phyloP scores from a whole-genome alignment of 768 basidiomycete species.

The Kwoniella newhampshirensis region DNA sequence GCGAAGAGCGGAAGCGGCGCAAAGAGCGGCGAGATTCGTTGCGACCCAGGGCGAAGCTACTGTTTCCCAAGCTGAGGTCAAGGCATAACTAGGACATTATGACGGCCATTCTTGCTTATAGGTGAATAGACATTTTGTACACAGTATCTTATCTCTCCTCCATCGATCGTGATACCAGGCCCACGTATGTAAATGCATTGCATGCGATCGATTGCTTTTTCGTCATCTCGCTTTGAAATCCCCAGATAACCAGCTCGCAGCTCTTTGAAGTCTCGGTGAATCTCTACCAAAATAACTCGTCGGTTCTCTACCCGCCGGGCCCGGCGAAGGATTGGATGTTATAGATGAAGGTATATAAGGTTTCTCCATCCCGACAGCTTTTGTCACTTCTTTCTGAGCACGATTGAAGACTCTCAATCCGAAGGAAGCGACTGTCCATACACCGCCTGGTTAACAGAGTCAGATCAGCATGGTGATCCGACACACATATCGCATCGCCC shows the following conservation, averaged over 20 bases:
- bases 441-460: too few species aligned
- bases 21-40: slow-evolving; percentile 35
- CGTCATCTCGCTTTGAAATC: too few species aligned
- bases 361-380: slow-evolving; percentile 25
- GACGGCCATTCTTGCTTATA: too few species aligned
- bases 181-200: too few species aligned
- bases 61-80: too few species aligned
- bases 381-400: slow-evolving; percentile 46
- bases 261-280: background rate
- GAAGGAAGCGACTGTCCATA: slow-evolving; percentile 52
- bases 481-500: background rate
- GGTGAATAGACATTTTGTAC: too few species aligned
- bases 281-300: slow-evolving; percentile 7
- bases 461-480: background rate
- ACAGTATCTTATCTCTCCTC: background rate
- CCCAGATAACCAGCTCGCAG: slow-evolving; percentile 14
- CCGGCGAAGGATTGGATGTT: slow-evolving; percentile 13
- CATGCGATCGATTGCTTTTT: too few species aligned
- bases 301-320: too few species aligned
- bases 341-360: slow-evolving; percentile 30
- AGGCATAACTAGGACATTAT: too few species aligned
- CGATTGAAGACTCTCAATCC: slow-evolving; percentile 47
- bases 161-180: too few species aligned
- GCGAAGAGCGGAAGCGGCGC: slow-evolving; percentile 36
- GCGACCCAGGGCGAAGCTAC: slow-evolving; percentile 3